phyloP scores from a whole-genome alignment of 768 basidiomycete species.

The Boletus edulis region DNA sequence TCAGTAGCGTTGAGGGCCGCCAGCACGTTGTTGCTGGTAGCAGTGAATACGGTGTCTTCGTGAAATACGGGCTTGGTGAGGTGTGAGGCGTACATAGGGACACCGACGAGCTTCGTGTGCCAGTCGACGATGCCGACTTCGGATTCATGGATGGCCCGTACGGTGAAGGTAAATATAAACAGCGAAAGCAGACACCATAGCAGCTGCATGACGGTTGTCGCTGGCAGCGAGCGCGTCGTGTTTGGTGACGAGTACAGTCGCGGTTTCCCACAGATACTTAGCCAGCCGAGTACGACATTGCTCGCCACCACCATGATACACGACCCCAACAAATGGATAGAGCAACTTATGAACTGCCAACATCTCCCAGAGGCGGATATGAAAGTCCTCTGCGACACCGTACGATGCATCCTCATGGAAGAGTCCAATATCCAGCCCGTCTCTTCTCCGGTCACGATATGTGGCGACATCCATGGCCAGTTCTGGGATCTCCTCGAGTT shows the following conservation, averaged over 20 bases:
- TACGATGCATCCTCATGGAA: slow-evolving; percentile 87
- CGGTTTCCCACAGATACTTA: not conserved
- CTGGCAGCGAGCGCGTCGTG: not conserved
- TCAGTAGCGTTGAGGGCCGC: slow-evolving; percentile 66
- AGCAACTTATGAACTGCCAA: slow-evolving; percentile 81
- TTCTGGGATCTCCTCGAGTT: slow-evolving; percentile 97
- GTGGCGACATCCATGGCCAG: slow-evolving; percentile 96
- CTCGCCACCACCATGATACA: slow-evolving; percentile 30
- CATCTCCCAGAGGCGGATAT: slow-evolving; percentile 91
- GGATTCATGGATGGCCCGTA: slow-evolving; percentile 60
- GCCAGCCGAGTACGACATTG: not conserved
- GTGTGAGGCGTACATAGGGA: slow-evolving; percentile 53
- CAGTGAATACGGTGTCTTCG: slow-evolving; percentile 56
- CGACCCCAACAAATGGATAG: slow-evolving; percentile 81
- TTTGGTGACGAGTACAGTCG: not conserved
- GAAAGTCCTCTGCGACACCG: slow-evolving; percentile 88
- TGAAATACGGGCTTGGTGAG: slow-evolving; percentile 63
- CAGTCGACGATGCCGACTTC: slow-evolving; percentile 86
- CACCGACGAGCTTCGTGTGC: slow-evolving; percentile 76
- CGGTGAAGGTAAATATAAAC: slow-evolving; percentile 19
- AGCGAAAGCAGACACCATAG: slow-evolving; percentile 18
- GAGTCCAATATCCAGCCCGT: slow-evolving; percentile 98
- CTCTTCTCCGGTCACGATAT: slow-evolving; percentile 90
- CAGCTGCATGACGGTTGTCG: slow-evolving; percentile 12
- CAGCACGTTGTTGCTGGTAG: slow-evolving; percentile 73